Base-by-base conservation (phyloP, 495 filamentous ascomycete species). In the Hypoxylon cercidicola region DNA sequence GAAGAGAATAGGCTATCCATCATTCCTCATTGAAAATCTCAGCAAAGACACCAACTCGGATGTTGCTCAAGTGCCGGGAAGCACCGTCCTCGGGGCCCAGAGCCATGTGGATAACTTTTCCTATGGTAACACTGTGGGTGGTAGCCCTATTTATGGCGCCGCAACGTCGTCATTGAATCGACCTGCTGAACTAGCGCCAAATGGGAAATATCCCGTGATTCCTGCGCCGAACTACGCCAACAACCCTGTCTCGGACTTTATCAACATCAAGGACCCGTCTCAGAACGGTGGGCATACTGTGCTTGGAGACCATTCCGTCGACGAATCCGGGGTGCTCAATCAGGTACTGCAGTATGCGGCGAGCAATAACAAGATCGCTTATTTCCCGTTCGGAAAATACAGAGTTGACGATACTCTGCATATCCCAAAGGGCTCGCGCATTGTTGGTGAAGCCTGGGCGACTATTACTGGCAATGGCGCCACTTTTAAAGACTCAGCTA, bases 71-170 rank as follows among this genome's bases (percentile, higher is more conserved):
- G 75, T 70, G 0, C 74, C 70, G 0, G 69, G 67, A 4, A 55
- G 34, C 8, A 74, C 69, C 6, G 48, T 64, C 20, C 58, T 79
- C 9, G 65, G 66, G 3, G 25, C 67, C 19, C 55, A 53, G 23
- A 48, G 50, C 6, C 64, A 74, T 45, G 53, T 80, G 4, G 54
- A 69, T 4, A 78, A 74, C 18, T 75, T 72, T 44, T 64, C 76
- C 6, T 80, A 76, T 37, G 78, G 55, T 20, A 89, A 91, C 60
- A 89, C 87, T 1, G 69, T 90, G 13, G 83, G 82, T 15, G 78
- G 82, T 11, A 85, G 85, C 69, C 81, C 83, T 2, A 80, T 88
- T 10, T 90, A 91, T 67, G 81, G 83, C 9, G 60, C 74, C 1
- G 80, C 83, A 0, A 66, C 84, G 8, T 75, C 75, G 1, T 39